Base-by-base conservation (phyloP, 108 stramenopile genomes). In the Conticribra weissflogii region DNA sequence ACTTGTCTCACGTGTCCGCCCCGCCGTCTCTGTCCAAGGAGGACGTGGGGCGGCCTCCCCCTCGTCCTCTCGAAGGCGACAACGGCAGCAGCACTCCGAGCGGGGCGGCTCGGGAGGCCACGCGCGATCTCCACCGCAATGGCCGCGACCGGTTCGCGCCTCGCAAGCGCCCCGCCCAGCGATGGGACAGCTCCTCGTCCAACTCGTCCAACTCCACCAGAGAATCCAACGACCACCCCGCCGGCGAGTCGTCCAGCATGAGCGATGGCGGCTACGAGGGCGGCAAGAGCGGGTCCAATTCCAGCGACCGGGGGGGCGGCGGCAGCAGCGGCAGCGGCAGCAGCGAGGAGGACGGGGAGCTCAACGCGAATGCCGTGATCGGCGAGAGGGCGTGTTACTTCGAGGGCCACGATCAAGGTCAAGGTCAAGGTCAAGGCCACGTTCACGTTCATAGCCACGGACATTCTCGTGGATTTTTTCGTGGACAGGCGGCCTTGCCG, bases 181-280 rank as follows among this genome's bases (percentile, higher is more conserved):
- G 36, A 5, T 41, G 36, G 36, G 36, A 41, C 36, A 41, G 36
- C 12, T 41, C 36, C 12, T 41, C 36, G 8, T 9, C 8, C 36
- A 41, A 41, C 36, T 41, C 36, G 8, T 9, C 8, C 36, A 41
- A 41, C 36, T 5, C 36, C 36, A 9, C 36, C 36, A 41, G 36
- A 5, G 5, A 5, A 12, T 41, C 36, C 12, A 5, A 5, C 8
- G 8, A 41, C 36, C 8, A 12, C 36, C 5, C 36, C 36, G 12
- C 36, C 8, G 36, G 12, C 36, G n/a, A n/a, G n/a, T 41, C 36
- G 36, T 41, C 36, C 36, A 41, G 36, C 36, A 41, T 41, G 36
- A 41, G 36, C 36, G 36, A 41, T 41, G 36, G 36, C 36, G 36
- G 36, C 36, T 41, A 41, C 36, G 36, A 41, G 36, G 36, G 36